phyloP scores from a whole-genome alignment of 768 basidiomycete genomes.

The Amyloporia xantha region DNA sequence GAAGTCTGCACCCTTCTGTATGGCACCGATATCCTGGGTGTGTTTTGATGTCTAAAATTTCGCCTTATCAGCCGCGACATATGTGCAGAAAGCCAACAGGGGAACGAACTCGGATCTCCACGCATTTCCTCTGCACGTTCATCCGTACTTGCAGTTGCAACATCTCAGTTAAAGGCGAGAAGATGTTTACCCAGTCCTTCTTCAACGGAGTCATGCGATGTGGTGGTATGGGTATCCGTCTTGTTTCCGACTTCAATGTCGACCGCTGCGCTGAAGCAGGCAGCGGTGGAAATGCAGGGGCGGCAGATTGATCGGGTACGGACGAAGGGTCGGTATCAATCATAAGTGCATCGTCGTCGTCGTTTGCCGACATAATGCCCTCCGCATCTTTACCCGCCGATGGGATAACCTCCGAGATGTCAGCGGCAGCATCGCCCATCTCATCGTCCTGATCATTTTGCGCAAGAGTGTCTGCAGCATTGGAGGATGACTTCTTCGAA shows the following conservation, averaged over 20 bases:
- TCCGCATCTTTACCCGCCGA: not conserved
- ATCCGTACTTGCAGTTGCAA: constrained; percentile 93
- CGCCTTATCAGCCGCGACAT: no score
- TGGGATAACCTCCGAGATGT: constrained; percentile 4
- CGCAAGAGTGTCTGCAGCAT: constrained; percentile 10
- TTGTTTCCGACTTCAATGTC: constrained; percentile 71
- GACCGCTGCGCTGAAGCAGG: constrained; percentile 49
- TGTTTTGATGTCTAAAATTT: constrained; percentile 90
- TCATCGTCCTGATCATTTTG: constrained; percentile 14
- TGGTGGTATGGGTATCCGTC: constrained; percentile 87
- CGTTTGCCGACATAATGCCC: not conserved
- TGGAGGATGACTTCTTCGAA: constrained; percentile 31
- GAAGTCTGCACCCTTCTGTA: constrained; percentile 97
- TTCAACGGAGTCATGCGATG: constrained; percentile 97
- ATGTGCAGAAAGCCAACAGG: not conserved
- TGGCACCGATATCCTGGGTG: constrained; percentile 85
- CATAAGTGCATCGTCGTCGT: constrained; percentile 52
- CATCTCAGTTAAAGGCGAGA: constrained; percentile 93
- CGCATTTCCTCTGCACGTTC: constrained; percentile 85
- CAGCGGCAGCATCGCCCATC: constrained; percentile 9
- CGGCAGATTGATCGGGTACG: constrained; percentile 38
- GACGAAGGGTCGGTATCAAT: constrained; percentile 47
- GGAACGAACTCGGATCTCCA: constrained; percentile 82
- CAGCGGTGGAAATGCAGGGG: constrained; percentile 66
- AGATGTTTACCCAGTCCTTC: constrained; percentile 93